These are phyloP conservation scores for Calonectria honghensis DNA, from an alignment of 2,329 filamentous ascomycete species.

Conservation along the genomic window DNA sequence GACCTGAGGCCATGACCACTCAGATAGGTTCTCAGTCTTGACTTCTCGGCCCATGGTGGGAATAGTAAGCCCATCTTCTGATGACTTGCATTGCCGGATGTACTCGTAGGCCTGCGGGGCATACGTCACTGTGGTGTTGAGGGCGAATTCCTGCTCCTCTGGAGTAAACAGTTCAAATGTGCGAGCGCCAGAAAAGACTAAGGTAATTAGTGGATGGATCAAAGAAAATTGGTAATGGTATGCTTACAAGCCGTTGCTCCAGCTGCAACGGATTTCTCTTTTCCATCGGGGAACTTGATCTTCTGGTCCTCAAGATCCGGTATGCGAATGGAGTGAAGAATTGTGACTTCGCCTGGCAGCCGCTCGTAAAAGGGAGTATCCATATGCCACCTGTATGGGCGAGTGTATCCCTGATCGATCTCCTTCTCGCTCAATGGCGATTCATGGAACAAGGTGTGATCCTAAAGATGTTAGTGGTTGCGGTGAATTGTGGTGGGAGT, in stretches of 20 bases:
- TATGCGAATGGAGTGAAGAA: slow-evolving; percentile 29
- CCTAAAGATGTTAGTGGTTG: not conserved
- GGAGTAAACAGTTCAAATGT: slow-evolving; percentile 26
- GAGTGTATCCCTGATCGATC: slow-evolving; percentile 24
- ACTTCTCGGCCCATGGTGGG: slow-evolving; percentile 23
- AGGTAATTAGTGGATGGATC: not conserved
- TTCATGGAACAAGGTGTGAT: slow-evolving; percentile 34
- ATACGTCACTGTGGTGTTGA: slow-evolving; percentile 34
- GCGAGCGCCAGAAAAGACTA: slow-evolving; percentile 33
- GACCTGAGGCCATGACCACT: slow-evolving; percentile 33
- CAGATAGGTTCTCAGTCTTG: slow-evolving; percentile 20
- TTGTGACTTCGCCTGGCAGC: slow-evolving; percentile 27
- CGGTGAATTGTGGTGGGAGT: accelerated
- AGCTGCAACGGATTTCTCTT: slow-evolving; percentile 27
- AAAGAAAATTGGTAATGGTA: not conserved
- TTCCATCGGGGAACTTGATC: slow-evolving; percentile 30
- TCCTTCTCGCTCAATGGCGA: not conserved
- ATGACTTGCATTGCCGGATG: slow-evolving; percentile 31
- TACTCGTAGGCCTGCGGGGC: slow-evolving; percentile 35
- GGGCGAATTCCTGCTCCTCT: slow-evolving; percentile 33
- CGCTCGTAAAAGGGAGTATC: slow-evolving; percentile 34
- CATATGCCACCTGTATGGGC: slow-evolving; percentile 37
- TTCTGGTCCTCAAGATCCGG: slow-evolving; percentile 29
- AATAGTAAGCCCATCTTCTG: slow-evolving; percentile 29
- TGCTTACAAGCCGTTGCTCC: slow-evolving; percentile 31